Base-by-base conservation (phyloP, 306 rosid genomes). In the Begonia fuchsioides region DNA sequence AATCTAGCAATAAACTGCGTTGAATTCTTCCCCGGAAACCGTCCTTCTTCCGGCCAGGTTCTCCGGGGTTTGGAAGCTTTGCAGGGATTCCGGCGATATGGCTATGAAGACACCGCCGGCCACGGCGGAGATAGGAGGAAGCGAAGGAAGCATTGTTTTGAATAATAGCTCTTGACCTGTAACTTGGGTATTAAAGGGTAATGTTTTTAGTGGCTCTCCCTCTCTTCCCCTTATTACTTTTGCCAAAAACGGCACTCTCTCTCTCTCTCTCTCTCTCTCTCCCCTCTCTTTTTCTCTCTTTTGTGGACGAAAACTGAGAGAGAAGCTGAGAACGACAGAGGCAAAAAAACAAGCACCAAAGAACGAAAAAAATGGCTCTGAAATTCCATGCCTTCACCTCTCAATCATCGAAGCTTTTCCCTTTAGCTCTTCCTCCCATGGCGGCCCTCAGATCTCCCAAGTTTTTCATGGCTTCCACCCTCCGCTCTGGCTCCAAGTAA, bases 391-490 rank as follows among this genome's bases (percentile, higher is more conserved):
- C 61, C 43, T 53, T 65, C 54, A 52, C 69, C 0, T 47, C 62
- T 15, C 86, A 72, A 56, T 67, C 71, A 45, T 70, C 76, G 9
- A 69, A 55, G 76, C 11, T 70, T n/a, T n/a, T n/a, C 52, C 26
- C 69, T 13, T 61, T 76, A 48, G 45, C 69, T 15, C 81, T 69
- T 16, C 86, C 80, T 0, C 77, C 68, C 39, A 75, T 72, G 74
- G 66, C 86, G 35, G 63, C 66, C 26, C 59, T 70, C 83, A 77
- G 86, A 80, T 80, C 94, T 70, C 81, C 86, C 52, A 63, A 63
- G 63, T 77, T 80, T 79, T 15, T 60, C 57, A 80, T 80, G 92
- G 92, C 86, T 32, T 84, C 94, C 65, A 72, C 86, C 15, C 90
- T 83, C 43, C 68, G 73, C 32, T 69, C 94, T 32, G 86, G 75